Conservation (phyloP, 139 green algal species). For the Klebsormidium nitens region DNA sequence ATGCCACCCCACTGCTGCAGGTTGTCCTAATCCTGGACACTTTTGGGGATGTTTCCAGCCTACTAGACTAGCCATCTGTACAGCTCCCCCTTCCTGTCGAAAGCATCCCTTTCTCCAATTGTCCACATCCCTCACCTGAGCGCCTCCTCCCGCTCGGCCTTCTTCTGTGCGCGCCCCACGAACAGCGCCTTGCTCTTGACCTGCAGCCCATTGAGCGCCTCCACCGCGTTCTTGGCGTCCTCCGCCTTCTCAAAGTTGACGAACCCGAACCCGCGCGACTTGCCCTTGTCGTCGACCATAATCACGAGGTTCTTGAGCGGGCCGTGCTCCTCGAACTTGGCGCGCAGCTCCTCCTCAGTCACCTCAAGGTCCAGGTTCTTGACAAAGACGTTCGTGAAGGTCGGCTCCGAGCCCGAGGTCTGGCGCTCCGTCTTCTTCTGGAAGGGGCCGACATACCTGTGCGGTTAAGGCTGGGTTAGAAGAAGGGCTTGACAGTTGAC, state of each 20-base stretch:
- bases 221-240: slow-evolving; percentile 38
- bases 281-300: slow-evolving; percentile 44
- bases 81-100: too few relatives aligned
- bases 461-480: too few relatives aligned
- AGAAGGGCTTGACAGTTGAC: too few relatives aligned
- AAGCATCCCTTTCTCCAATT: too few relatives aligned
- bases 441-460: slow-evolving; percentile 47
- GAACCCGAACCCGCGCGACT: slow-evolving; percentile 54
- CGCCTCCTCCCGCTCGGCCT: slow-evolving; percentile 49
- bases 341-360: slow-evolving; percentile 41
- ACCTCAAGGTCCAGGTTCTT: slow-evolving; percentile 47
- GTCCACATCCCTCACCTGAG: too few relatives aligned
- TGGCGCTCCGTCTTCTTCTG: slow-evolving; percentile 40
- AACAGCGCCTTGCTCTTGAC: slow-evolving; percentile 40
- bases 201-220: slow-evolving; percentile 43
- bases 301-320: slow-evolving; percentile 39
- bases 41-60: too few relatives aligned
- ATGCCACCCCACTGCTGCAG: too few relatives aligned
- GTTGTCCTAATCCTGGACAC: too few relatives aligned
- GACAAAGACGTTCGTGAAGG: slow-evolving; percentile 57
- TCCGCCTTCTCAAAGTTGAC: slow-evolving; percentile 54
- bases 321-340: slow-evolving; percentile 40
- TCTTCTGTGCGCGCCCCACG: slow-evolving; percentile 51
- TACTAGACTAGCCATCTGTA: too few relatives aligned
- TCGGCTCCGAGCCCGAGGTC: slow-evolving; percentile 9